A percentile compares a stretch with the other conserved stretches of the same genome.
phyloP scores from a whole-genome alignment of 306 rosid genomes.

The Lathyrus sativus region DNA sequence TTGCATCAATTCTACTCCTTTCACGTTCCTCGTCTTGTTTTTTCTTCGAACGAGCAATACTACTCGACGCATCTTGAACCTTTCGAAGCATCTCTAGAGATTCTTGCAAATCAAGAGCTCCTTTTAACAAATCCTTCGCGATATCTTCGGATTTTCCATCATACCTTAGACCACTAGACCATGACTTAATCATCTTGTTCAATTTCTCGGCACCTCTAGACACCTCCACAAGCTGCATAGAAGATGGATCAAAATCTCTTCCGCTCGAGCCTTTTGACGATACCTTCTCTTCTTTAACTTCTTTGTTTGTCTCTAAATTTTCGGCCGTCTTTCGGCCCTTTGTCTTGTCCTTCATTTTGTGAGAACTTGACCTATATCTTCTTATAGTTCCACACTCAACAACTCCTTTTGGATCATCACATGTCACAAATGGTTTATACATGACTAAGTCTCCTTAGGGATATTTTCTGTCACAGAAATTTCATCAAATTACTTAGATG shows the following conservation, averaged over 20 bases:
- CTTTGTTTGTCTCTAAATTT: constrained; percentile 33
- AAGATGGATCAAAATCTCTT: constrained; percentile 51
- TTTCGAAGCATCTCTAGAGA: constrained; percentile 67
- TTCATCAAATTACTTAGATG: constrained; percentile 48
- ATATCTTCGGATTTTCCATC: constrained; percentile 60
- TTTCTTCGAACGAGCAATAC: constrained; percentile 46
- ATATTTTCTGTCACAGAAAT: constrained; percentile 57
- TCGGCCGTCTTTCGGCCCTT: constrained; percentile 48
- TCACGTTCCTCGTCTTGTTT: constrained; percentile 44
- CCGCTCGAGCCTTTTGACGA: constrained; percentile 41
- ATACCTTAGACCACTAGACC: constrained; percentile 61
- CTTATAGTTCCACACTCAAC: constrained; percentile 71
- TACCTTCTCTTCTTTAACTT: constrained; percentile 44
- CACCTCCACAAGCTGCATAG: constrained; percentile 74
- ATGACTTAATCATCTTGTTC: constrained; percentile 74
- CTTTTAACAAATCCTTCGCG: constrained; percentile 76
- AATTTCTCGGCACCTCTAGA: constrained; percentile 71
- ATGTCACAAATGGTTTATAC: constrained; percentile 77
- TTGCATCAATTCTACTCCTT: constrained; percentile 43
- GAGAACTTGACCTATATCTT: constrained; percentile 55
- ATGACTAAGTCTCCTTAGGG: constrained; percentile 66
- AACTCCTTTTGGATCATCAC: constrained; percentile 92
- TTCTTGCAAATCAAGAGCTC: constrained; percentile 80
- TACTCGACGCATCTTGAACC: constrained; percentile 72
- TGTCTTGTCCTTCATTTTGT: constrained; percentile 58